Conservation (phyloP, 257 asterid species). For the Cinchona pubescens region DNA sequence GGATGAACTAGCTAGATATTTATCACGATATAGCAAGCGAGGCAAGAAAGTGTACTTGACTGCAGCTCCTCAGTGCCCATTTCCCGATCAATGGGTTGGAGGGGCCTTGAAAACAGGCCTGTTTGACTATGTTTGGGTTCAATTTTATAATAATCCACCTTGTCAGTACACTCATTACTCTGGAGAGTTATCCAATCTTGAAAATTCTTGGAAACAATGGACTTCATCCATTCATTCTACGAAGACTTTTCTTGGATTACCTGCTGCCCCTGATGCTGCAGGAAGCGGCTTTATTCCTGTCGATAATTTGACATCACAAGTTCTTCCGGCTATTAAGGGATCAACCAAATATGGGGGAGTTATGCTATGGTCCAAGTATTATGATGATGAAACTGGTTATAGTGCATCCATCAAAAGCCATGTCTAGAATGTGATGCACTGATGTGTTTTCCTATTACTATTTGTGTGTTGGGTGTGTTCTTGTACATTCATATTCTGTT, state of each 20-base stretch:
- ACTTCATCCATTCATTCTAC: slow-evolving; percentile 40
- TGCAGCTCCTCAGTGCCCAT: slow-evolving; percentile 68
- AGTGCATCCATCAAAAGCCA: slow-evolving; percentile 49
- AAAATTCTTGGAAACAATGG: slow-evolving; percentile 45
- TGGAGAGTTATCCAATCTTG: slow-evolving; percentile 29
- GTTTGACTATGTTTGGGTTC: slow-evolving; percentile 62
- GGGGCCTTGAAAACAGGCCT: slow-evolving; percentile 50
- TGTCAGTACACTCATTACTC: slow-evolving; percentile 41
- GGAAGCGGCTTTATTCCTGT: slow-evolving; percentile 58
- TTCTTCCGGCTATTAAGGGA: slow-evolving; percentile 53
- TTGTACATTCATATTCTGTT: neutral
- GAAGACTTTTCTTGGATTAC: slow-evolving; percentile 51
- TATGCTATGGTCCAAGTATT: slow-evolving; percentile 62
- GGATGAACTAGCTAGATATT: slow-evolving; percentile 50
- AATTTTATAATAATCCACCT: slow-evolving; percentile 59
- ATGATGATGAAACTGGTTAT: slow-evolving; percentile 50
- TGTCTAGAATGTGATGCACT: slow-evolving; percentile 23
- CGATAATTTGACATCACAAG: slow-evolving; percentile 33
- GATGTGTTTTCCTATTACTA: neutral
- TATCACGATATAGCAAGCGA: slow-evolving; percentile 27
- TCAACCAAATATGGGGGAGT: slow-evolving; percentile 61
- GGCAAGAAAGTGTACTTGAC: slow-evolving; percentile 48
- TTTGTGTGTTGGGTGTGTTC: neutral
- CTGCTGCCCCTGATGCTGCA: slow-evolving; percentile 60
- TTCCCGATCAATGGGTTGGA: slow-evolving; percentile 54